phyloP scores from a whole-genome alignment of 306 rosid species.

The Luffa aegyptiaca region DNA sequence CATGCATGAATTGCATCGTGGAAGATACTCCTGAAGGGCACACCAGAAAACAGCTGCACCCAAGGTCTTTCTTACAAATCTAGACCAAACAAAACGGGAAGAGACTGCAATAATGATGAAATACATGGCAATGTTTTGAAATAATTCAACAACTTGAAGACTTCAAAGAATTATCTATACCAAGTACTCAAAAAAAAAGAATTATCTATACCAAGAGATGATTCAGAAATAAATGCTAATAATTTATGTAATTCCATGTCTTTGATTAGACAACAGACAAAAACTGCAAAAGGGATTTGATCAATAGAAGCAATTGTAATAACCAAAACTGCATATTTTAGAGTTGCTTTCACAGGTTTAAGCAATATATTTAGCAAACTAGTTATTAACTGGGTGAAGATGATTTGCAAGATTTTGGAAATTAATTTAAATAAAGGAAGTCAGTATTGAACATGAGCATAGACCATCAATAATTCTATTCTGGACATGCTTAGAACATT shows the following conservation, averaged over 20 bases:
- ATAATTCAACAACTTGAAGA: background rate
- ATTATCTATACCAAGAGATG: background rate
- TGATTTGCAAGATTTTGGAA: background rate
- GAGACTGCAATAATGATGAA: background rate
- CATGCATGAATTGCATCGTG: background rate
- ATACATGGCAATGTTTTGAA: background rate
- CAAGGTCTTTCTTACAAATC: background rate
- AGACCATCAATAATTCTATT: background rate
- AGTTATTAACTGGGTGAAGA: background rate
- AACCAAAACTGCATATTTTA: background rate
- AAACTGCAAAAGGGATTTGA: background rate
- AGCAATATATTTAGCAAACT: background rate
- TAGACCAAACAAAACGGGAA: background rate
- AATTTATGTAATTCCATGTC: background rate
- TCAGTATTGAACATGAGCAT: background rate
- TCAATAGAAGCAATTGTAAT: background rate
- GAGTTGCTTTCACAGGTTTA: background rate
- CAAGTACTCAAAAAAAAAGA: too few species aligned
- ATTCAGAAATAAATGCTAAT: background rate
- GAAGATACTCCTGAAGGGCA: background rate
- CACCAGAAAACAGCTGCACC: background rate
- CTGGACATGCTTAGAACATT: background rate
- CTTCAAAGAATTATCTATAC: background rate
- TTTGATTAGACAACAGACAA: background rate
- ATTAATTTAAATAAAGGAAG: background rate